A percentile compares a stretch with the other conserved stretches of the same genome.
These are phyloP conservation scores for Cutaneotrichosporon daszewskae DNA, from an alignment of 1,284 basidiomycete genomes.

Conservation along the genomic window DNA sequence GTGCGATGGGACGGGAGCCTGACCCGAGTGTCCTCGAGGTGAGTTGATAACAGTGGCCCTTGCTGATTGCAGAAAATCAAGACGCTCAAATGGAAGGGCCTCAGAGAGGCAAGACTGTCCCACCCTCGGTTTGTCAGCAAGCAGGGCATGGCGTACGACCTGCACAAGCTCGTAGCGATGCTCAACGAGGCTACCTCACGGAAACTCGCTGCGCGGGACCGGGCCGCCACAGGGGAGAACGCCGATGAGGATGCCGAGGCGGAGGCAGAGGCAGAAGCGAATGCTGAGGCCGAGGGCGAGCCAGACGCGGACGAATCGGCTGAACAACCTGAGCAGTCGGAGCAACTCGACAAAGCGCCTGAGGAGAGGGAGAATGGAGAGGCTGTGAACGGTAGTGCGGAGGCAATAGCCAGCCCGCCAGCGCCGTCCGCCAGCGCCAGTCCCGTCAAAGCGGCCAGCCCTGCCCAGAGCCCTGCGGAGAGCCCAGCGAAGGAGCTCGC, in stretches of 20 bases:
- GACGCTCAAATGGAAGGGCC: constrained; percentile 34
- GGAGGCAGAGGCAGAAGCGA: constrained; percentile 6
- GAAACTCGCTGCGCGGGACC: too few species aligned
- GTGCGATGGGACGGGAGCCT: constrained; percentile 32
- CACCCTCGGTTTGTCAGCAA: constrained; percentile 26
- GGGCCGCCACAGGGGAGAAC: constrained; percentile 1
- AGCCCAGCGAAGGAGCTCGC: too few species aligned
- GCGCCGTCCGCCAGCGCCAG: too few species aligned
- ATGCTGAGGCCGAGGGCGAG: background rate
- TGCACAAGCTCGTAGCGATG: constrained; percentile 24
- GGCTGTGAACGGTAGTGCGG: too few species aligned
- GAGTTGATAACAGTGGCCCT: background rate
- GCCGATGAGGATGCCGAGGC: constrained; percentile 8
- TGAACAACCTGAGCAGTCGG: too few species aligned
- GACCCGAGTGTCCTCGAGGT: constrained; percentile 27
- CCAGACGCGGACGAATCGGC: too few species aligned
- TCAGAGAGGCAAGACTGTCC: constrained; percentile 30
- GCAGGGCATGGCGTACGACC: constrained; percentile 20
- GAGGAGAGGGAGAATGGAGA: too few species aligned
- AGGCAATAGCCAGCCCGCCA: too few species aligned
- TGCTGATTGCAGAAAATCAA: constrained; percentile 19
- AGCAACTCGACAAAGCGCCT: too few species aligned
- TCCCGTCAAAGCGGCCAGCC: too few species aligned
- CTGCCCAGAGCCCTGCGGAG: too few species aligned
- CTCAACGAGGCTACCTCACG: too few species aligned